A percentile compares a stretch with the other conserved stretches of the same genome.
phyloP scores from a whole-genome alignment of 345 rosid genomes.

The Salix exigua region DNA sequence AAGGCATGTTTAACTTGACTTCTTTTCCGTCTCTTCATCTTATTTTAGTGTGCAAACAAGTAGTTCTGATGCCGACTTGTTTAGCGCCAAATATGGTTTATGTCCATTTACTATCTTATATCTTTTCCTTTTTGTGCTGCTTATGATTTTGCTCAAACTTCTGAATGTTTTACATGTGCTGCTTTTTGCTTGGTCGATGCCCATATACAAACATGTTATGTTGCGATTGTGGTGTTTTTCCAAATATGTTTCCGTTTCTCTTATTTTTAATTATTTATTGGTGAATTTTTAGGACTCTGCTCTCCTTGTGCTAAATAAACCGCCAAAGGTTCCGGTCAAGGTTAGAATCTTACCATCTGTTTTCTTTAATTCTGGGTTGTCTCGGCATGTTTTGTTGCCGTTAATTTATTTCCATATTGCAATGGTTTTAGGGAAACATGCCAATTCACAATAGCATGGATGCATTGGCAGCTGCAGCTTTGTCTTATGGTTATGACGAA shows the following conservation, averaged over 20 bases:
- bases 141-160: neutral
- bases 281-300: conserved; percentile 60
- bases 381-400: neutral
- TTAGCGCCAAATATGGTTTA: too few species aligned
- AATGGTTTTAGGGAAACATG: conserved; percentile 55
- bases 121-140: too few species aligned
- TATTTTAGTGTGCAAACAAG: neutral
- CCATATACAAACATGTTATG: neutral
- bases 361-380: neutral
- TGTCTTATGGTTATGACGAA: conserved; percentile 71
- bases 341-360: conserved; percentile 30
- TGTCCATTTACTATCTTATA: too few species aligned
- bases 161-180: neutral
- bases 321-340: conserved; percentile 87
- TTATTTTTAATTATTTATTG: neutral
- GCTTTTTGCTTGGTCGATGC: neutral
- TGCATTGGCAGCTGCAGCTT: conserved; percentile 89
- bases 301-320: conserved; percentile 77
- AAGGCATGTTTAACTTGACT: conserved; percentile 43
- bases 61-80: too few species aligned
- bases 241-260: neutral
- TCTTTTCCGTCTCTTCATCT: neutral
- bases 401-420: conserved; percentile 1
- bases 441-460: conserved; percentile 96
- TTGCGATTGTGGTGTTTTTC: neutral